phyloP scores from a whole-genome alignment of 352 stramenopile species.

The Pilasporangium apinafurcum region DNA sequence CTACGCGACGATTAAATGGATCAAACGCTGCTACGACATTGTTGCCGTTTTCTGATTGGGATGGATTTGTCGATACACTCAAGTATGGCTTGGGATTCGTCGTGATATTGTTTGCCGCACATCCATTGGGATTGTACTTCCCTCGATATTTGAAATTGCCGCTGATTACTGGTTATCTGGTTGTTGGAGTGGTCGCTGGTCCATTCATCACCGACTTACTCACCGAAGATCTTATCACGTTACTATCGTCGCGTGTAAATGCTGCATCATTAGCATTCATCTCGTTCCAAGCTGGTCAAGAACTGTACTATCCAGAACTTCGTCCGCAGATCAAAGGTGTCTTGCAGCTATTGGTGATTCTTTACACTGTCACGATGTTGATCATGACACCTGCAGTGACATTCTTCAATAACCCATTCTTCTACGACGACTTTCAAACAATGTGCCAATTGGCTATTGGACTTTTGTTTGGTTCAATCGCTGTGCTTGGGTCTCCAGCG shows the following conservation, averaged over 20 bases:
- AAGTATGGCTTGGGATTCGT: conserved; percentile 40
- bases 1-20: no score
- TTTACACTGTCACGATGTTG: conserved; percentile 53
- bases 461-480: conserved; percentile 72
- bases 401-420: conserved; percentile 46
- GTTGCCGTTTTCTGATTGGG: conserved; percentile 35
- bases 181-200: conserved; percentile 47
- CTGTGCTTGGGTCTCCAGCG: conserved; percentile 50
- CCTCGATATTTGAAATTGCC: conserved; percentile 47
- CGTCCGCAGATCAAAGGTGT: conserved; percentile 55
- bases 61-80: conserved; percentile 36
- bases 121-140: conserved; percentile 55
- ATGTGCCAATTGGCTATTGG: conserved; percentile 57
- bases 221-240: conserved; percentile 20
- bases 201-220: conserved; percentile 52
- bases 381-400: conserved; percentile 35
- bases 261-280: conserved; percentile 67
- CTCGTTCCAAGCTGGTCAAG: conserved; percentile 65
- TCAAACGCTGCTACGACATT: conserved; percentile 17
- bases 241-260: conserved; percentile 48
- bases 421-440: conserved; percentile 37
- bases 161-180: conserved; percentile 58
- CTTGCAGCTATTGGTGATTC: conserved; percentile 31
- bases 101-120: conserved; percentile 45
- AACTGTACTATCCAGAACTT: conserved; percentile 66